Evolutionary conservation across 345 rosid genomes (phyloP), one percentile per base, ranked within the genome.

Genomic region (Populus simonii): DNA sequence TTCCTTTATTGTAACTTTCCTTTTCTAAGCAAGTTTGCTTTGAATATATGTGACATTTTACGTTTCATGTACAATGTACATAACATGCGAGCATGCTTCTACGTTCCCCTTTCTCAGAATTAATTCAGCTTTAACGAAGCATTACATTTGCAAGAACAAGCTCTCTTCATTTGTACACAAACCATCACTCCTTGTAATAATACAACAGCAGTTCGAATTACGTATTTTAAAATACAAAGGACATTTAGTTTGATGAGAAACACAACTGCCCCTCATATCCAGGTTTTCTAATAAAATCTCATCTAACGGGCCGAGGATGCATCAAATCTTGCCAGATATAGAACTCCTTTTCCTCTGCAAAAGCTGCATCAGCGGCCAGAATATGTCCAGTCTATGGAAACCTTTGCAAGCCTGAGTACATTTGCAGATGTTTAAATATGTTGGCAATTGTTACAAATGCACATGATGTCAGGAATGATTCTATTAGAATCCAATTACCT

Each of bases 301-400:
- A 47, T 53, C 0, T 20, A 20, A 18, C 59, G 7, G 43, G 55
- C 7, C 6, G 27, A 43, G 16, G 69, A 39, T 12, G 61, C 63
- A 27, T 79, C 49, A 82, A 39, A 81, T 74, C 75, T 63, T 83
- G 80, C 85, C 71, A 4, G 88, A 80, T 45, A 83, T 27, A 5
- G 86, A 68, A 7, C 72, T 81, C 59, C 85, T 81, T 67, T 47
- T 80, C 35, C 83, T 85, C 74, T 86, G 92, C 68, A 86, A 68
- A 76, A 91, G 85, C 57, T 91, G 90, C 91, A 88, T 88, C 76
- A 89, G 77, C 3, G 95, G 93, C 95, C 95, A 89, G 82, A 91
- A 91, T 27, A 91, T 91, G 70, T 89, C 91, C 38, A 81, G 80
- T 62, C 92, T 84, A 55, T 89, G 95, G 76, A 89, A 91, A 9